These are phyloP conservation scores for Graphilbum ipis-grandicollis DNA, from an alignment of 2,329 filamentous ascomycete genomes.

Conservation along the genomic window DNA sequence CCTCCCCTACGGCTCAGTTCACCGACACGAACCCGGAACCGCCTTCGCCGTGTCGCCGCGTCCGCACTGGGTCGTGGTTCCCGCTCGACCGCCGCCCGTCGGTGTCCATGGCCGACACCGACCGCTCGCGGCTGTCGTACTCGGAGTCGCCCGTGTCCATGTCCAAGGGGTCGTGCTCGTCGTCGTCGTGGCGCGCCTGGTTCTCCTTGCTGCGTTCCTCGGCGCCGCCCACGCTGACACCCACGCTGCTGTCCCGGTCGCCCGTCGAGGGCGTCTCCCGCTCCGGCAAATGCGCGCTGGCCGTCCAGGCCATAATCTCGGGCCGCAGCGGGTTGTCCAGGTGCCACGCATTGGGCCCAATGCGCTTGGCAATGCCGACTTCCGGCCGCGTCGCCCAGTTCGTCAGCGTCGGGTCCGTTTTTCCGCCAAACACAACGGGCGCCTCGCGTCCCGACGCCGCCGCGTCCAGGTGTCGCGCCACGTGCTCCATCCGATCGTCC, in stretches of 20 bases:
- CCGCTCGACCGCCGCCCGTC: not conserved
- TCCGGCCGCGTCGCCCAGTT: conserved; percentile 20
- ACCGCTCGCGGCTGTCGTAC: conserved; percentile 4
- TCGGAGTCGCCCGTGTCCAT: not conserved
- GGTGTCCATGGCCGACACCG: conserved; percentile 8
- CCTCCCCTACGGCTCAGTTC: not conserved
- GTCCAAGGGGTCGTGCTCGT: not conserved
- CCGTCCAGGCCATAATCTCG: conserved; percentile 8
- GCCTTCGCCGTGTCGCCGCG: not conserved
- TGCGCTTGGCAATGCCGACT: conserved; percentile 19
- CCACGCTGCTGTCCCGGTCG: too few relatives aligned
- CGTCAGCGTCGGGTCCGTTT: conserved; percentile 19
- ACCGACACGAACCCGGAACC: not conserved
- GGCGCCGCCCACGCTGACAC: too few relatives aligned
- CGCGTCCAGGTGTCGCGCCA: conserved; percentile 61
- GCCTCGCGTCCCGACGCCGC: conserved; percentile 18
- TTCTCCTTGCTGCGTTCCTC: too few relatives aligned
- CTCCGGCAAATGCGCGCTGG: too few relatives aligned
- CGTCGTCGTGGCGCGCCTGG: too few relatives aligned
- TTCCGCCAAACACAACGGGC: conserved; percentile 21
- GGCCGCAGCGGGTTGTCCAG: conserved; percentile 11
- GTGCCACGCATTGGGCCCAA: conserved; percentile 8
- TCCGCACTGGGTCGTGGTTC: not conserved
- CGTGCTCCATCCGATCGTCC: conserved; percentile 77
- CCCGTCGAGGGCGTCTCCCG: too few relatives aligned